phyloP scores from a whole-genome alignment of 2,329 filamentous ascomycete species.

The Aspergillus aculeatinus region DNA sequence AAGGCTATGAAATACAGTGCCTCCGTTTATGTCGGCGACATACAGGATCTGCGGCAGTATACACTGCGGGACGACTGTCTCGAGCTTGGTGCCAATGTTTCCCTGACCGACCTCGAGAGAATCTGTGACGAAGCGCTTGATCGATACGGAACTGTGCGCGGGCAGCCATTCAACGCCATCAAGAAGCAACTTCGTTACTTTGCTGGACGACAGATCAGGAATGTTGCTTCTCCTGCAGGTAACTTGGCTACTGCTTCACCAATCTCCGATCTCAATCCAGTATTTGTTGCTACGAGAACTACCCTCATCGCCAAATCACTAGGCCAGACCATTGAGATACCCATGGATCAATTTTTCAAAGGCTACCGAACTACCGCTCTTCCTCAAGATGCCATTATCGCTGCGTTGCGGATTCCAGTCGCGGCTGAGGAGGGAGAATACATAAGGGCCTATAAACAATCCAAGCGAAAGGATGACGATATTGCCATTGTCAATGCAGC shows the following conservation, averaged over 20 bases:
- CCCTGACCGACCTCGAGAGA: slow-evolving; percentile 83
- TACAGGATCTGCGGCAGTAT: slow-evolving; percentile 82
- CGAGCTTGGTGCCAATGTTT: slow-evolving; percentile 92
- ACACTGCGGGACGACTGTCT: slow-evolving; percentile 74
- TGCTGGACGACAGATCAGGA: slow-evolving; percentile 90
- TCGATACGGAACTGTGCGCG: slow-evolving; percentile 68
- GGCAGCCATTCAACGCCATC: slow-evolving; percentile 85
- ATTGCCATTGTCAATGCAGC: slow-evolving; percentile 96
- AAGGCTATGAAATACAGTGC: slow-evolving; percentile 87
- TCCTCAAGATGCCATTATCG: slow-evolving; percentile 76
- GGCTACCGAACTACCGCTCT: slow-evolving; percentile 86
- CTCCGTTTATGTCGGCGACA: slow-evolving; percentile 91
- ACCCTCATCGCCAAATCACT: slow-evolving; percentile 77
- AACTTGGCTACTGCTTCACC: slow-evolving; percentile 93
- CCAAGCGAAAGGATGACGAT: slow-evolving; percentile 96
- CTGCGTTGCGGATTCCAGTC: slow-evolving; percentile 80
- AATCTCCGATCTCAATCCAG: slow-evolving; percentile 93
- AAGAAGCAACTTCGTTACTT: slow-evolving; percentile 94
- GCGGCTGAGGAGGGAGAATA: slow-evolving; percentile 74
- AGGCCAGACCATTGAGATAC: slow-evolving; percentile 74
- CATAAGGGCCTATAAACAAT: slow-evolving; percentile 89
- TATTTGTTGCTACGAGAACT: slow-evolving; percentile 83
- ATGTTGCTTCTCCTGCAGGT: slow-evolving; percentile 94
- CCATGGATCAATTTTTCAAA: slow-evolving; percentile 88
- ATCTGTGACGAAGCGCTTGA: slow-evolving; percentile 77